Evolutionary conservation across 306 rosid genomes (phyloP), one percentile per base, ranked within the genome.

Genomic region (Sicyos baderoa): DNA sequence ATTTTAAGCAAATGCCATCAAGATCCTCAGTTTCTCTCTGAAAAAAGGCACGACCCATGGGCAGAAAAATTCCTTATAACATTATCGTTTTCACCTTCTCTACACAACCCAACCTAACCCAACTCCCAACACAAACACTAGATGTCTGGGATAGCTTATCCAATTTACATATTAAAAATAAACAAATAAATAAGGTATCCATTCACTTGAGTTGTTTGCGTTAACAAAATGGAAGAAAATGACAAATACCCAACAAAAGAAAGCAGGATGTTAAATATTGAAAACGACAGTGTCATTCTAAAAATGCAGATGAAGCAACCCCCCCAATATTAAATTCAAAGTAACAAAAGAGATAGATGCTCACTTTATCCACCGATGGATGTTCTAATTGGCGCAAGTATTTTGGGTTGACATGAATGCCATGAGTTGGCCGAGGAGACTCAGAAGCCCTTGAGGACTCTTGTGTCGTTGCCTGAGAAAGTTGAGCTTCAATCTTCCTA

Each of bases 351-450:
- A 60, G 71, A 35, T 4, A 50, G 81, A 74, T 60, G 62, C 99
- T 83, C 91, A 93, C 99, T 80, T 78, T 76, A 81, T 90, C 97
- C 42, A 73, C 75, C 57, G 78, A 65, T 10, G 95, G 76, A 53
- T 72, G 76, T 16, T 93, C 96, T 77, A 88, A 71, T 76, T 86
- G 93, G 48, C 89, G 88, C 77, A 93, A 53, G 72, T 88, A 88
- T 73, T 86, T 93, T 27, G 96, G 94, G 77, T 90, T 93, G 70
- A 90, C 91, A 82, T 90, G 97, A 78, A 93, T 93, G 75, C 96
- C 90, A 85, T 83, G 94, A 65, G 81, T 80, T 35, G 94, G 91
- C 72, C 95, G 91, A 80, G 96, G 87, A 63, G 95, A 84, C 75
- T 86, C 96, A 73, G 97, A 86, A 47, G 84, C 77, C 77, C 90